Percentiles rank a stretch among this genome's conserved stretches.
Conservation (phyloP, 208 protist genomes). For the Trypanosomatidae sp. region DNA sequence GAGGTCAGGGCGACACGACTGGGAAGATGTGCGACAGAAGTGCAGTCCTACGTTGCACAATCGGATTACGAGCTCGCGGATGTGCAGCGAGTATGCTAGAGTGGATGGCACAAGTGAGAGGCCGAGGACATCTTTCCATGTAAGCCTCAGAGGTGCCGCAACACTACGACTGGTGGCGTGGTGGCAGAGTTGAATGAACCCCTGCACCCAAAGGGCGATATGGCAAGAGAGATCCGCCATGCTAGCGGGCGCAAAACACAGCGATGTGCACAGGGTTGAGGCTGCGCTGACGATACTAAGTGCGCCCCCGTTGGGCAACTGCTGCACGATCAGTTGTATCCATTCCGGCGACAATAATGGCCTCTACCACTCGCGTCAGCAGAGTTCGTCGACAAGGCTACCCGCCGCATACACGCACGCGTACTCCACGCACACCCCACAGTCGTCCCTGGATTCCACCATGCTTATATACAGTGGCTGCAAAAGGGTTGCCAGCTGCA, state of each 20-base stretch:
- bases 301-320: conserved; percentile 12
- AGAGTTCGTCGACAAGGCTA: conserved; percentile 20
- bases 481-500: conserved; percentile 20
- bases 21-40: conserved; percentile 10
- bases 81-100: background rate
- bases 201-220: conserved; percentile 9
- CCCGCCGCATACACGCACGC: conserved; percentile 26
- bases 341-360: conserved; percentile 15
- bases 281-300: conserved; percentile 22
- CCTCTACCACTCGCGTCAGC: conserved; percentile 9
- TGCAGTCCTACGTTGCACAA: conserved; percentile 9
- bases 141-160: conserved; percentile 11
- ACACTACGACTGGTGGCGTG: conserved; percentile 19
- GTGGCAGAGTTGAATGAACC: conserved; percentile 13
- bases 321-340: conserved; percentile 6
- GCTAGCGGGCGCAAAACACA: conserved; percentile 5
- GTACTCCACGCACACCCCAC: conserved; percentile 17
- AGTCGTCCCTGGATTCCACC: background rate
- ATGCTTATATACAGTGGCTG: conserved; percentile 11
- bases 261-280: conserved; percentile 24
- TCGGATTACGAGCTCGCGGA: background rate
- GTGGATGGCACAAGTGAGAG: conserved; percentile 3
- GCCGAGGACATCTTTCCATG: conserved; percentile 13
- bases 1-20: conserved; percentile 26
- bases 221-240: background rate